Percentiles rank a stretch among this genome's conserved stretches.
These are phyloP conservation scores for Euphorbia lathyris DNA, from an alignment of 345 rosid species.

Conservation along the genomic window DNA sequence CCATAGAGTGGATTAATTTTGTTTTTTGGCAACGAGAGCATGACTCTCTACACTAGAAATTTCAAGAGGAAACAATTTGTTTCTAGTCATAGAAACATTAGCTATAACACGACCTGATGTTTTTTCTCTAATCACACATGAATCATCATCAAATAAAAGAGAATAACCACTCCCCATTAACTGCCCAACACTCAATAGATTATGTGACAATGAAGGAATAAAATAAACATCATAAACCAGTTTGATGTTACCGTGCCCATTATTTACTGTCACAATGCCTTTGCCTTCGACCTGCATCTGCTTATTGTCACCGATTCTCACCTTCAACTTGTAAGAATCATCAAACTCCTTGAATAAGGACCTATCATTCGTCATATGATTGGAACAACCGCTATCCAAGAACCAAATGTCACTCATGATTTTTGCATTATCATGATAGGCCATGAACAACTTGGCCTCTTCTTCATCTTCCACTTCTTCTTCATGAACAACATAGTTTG, in stretches of 20 bases:
- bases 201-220: not conserved
- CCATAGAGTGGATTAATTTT: slow-evolving; percentile 8
- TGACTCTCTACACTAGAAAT: not conserved
- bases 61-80: slow-evolving; percentile 12
- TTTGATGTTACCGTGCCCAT: not conserved
- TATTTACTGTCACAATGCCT: not conserved
- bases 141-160: not conserved
- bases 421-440: not conserved
- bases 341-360: not conserved
- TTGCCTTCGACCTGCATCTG: slow-evolving; percentile 3
- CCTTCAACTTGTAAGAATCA: slow-evolving; percentile 2
- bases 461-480: not conserved
- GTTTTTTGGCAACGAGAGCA: not conserved
- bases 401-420: not conserved
- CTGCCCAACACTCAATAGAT: not conserved
- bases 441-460: not conserved
- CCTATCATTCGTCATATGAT: slow-evolving; percentile 3
- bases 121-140: slow-evolving; percentile 7
- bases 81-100: not conserved
- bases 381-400: not conserved
- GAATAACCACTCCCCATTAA: not conserved
- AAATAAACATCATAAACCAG: not conserved
- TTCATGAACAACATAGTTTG: not conserved
- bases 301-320: slow-evolving; percentile 9
- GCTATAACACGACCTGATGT: not conserved